Base-by-base conservation (phyloP, 768 basidiomycete species). In the Leucocoprinus birnbaumii region DNA sequence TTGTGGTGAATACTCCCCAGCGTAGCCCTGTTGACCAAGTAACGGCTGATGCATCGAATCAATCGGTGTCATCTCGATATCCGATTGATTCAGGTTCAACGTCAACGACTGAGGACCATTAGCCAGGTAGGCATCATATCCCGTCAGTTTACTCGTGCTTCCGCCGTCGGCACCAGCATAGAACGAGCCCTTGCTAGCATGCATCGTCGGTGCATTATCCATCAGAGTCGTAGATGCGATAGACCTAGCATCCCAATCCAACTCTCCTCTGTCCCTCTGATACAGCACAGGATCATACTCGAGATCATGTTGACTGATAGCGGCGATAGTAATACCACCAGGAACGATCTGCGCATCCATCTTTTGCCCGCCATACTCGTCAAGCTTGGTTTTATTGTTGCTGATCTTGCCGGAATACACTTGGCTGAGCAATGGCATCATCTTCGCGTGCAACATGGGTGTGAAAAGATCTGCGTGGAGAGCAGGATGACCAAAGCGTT, bases 401-500 rank as follows among this genome's bases (percentile, higher is more conserved):
- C 73, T 80, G 51, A 91, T 77, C 67, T 84, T 87, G 61, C 91
- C 91, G 38, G 78, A 71, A 65, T 91, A 94, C 24, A 94, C 88
- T 57, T 92, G 81, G 34, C 75, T 70, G 19, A 94, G 74, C 21
- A 94, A 72, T 6, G 80, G 86, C 81, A 90, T 86, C 88, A 92
- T 89, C 68, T 85, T 86, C 58, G 87, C 84, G 62, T 92, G 91
- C 48, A 94, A 68, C 89, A 91, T 89, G 0, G 89, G 91, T 4
- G 91, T 92, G 71, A 94, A 91, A 44, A 96, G 77, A 51, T 95
- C 92, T 11, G 81, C 71, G 61, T 94, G 84, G 45, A 99, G 77
- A 14, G 94, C 90, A 1, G 97, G 95, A 67, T 99, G 97, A 1
- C 95, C 91, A 72, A 98, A 99, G 25, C 96, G 87, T 66, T 86